These are phyloP conservation scores for Backusella parvicylindrica DNA, from an alignment of 192 early-diverging fungal species.

Conservation along the genomic window DNA sequence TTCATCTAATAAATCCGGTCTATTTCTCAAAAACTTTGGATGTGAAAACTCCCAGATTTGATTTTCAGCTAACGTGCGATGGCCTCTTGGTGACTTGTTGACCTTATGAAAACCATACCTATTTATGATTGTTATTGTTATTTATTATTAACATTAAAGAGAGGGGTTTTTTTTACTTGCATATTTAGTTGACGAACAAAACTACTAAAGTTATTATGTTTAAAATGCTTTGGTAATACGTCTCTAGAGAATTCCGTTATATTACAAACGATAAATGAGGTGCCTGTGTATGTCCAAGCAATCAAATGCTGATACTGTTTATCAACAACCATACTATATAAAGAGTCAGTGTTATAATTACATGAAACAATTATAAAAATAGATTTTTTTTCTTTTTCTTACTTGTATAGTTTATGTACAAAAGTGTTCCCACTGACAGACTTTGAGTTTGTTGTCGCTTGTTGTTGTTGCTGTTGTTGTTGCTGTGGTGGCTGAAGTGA, in stretches of 20 bases:
- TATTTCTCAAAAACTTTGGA: constrained; percentile 71
- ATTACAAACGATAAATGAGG: constrained; percentile 88
- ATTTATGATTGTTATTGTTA: neutral
- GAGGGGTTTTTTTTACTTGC: constrained; percentile 38
- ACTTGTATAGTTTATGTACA: constrained; percentile 52
- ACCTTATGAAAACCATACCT: constrained; percentile 89
- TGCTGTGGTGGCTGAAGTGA: constrained; percentile 12
- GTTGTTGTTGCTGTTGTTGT: neutral
- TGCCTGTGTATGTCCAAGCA: constrained; percentile 82
- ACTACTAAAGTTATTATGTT: constrained; percentile 88
- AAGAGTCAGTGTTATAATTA: neutral
- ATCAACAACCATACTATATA: constrained; percentile 78
- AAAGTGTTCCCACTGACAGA: constrained; percentile 38
- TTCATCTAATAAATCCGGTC: constrained; percentile 78
- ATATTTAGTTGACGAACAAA: constrained; percentile 89
- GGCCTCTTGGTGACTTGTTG: constrained; percentile 85
- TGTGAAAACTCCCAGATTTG: constrained; percentile 92
- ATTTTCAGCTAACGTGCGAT: constrained; percentile 81
- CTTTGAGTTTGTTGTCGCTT: neutral
- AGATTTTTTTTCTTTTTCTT: too few relatives aligned
- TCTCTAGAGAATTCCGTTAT: constrained; percentile 85
- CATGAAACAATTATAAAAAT: neutral
- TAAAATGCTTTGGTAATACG: constrained; percentile 89
- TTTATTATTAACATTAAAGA: neutral
- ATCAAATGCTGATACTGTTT: constrained; percentile 84